Evolutionary conservation across 345 rosid genomes (phyloP).

Genomic region (Diplotaxis tenuifolia): DNA sequence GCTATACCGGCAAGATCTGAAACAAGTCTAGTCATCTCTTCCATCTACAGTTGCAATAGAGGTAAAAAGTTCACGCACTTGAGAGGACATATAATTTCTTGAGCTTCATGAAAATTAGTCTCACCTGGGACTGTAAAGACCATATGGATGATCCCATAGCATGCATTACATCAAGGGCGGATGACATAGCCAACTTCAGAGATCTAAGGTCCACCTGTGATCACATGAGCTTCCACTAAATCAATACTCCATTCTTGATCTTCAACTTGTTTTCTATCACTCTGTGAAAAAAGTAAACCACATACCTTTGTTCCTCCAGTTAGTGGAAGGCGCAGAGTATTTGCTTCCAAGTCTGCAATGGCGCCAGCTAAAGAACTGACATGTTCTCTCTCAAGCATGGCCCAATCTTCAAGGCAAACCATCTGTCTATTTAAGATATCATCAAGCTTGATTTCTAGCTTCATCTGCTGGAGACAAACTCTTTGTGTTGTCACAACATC

Average conservation of each 20-base stretch:
- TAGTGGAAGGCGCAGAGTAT: constrained; percentile 79
- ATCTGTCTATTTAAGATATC: constrained; percentile 65
- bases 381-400: constrained; percentile 72
- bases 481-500: constrained; percentile 63
- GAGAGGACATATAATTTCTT: neutral
- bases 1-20: constrained; percentile 62
- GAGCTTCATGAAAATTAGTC: constrained; percentile 10
- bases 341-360: constrained; percentile 77
- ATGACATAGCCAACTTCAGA: constrained; percentile 67
- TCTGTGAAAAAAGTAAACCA: constrained; percentile 16
- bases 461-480: constrained; percentile 58
- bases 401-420: constrained; percentile 78
- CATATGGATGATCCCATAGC: constrained; percentile 70
- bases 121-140: constrained; percentile 64
- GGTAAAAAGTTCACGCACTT: neutral
- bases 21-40: constrained; percentile 53
- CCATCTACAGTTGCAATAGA: constrained; percentile 43
- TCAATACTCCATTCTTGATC: neutral
- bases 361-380: constrained; percentile 64
- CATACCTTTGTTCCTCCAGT: constrained; percentile 75
- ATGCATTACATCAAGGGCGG: constrained; percentile 85
- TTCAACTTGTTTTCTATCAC: neutral
- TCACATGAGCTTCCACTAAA: constrained; percentile 9
- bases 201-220: constrained; percentile 71
- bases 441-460: constrained; percentile 66